Base-by-base conservation (phyloP, 202 grass and related monocot species). In the Zizania palustris region DNA sequence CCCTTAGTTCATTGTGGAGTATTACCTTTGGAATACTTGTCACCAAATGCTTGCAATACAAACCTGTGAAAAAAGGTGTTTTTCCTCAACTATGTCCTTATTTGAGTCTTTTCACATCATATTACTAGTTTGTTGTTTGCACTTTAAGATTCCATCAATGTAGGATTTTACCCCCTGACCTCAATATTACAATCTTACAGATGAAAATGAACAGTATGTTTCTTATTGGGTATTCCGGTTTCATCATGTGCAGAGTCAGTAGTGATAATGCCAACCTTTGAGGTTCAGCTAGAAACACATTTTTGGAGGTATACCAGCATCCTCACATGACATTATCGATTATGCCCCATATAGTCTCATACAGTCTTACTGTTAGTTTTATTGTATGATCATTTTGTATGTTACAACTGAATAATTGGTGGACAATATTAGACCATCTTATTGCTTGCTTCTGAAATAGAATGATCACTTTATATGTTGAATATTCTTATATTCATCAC, bases 1-100 rank as follows among this genome's bases (percentile, higher is more conserved):
- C 56, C 62, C 34, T 88, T 58, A 51, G 70, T 40, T 90, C 86
- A 43, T 45, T 83, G 79, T 97, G 84, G 89, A 86, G 63, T 83
- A 86, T 94, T 77, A 35, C 79, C 44, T 42, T 92, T 38, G 70
- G 87, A 49, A 21, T 76, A 75, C 63, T 80, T 22, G 44, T 90
- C 50, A 82, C 82, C 22, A 93, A 86, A 69, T 80, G 75, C 44
- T 84, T 90, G 65, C 69, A 53, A 61, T 88, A 88, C 54, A 87
- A 88, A 22, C 84, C 80, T 81, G 73, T 93, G 50, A 93, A 84
- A 77, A 97, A 97, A 92, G 94, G 94, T 93, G 43, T 82, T 13
- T 28, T 28, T 61, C 42, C 62, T 60, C 21, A 40, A 38, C 3
- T 14, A 42, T 67, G 13, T 60, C 0, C 73, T 68, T 77, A 41